These are phyloP conservation scores for Pugionium dolabratum DNA, from an alignment of 345 rosid species.

Conservation along the genomic window DNA sequence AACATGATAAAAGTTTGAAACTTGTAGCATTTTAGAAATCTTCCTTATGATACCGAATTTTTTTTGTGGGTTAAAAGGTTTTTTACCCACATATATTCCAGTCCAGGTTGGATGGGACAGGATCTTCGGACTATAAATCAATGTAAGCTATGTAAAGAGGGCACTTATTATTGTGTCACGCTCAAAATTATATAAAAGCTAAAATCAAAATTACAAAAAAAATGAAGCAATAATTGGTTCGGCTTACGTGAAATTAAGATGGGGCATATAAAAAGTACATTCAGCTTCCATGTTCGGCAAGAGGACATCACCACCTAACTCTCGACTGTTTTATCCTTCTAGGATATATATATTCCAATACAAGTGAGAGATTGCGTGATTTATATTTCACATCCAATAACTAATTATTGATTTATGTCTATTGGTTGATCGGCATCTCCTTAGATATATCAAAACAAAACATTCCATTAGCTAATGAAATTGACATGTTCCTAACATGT, in stretches of 20 bases:
- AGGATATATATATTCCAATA: conserved; percentile 19
- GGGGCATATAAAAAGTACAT: conserved; percentile 24
- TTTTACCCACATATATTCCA: too few relatives aligned
- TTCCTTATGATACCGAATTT: too few relatives aligned
- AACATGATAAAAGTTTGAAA: too few relatives aligned
- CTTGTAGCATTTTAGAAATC: too few relatives aligned
- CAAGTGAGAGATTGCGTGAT: background rate
- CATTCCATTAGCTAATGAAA: conserved; percentile 15
- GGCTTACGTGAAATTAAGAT: conserved; percentile 8
- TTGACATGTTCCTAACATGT: conserved; percentile 39
- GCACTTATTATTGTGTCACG: background rate
- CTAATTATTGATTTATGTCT: background rate
- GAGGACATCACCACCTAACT: conserved; percentile 41
- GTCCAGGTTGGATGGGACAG: too few relatives aligned
- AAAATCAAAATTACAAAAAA: conserved; percentile 12
- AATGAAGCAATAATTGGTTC: conserved; percentile 27
- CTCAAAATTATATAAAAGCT: background rate
- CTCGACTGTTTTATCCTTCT: conserved; percentile 44
- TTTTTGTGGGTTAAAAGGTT: too few relatives aligned
- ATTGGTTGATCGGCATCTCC: conserved; percentile 17
- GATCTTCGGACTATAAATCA: too few relatives aligned
- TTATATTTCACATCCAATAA: conserved; percentile 11
- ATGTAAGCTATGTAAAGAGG: background rate
- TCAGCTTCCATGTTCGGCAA: conserved; percentile 41
- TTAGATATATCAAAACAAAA: conserved; percentile 9